Evolutionary conservation across 1,284 basidiomycete genomes (phyloP), one percentile per base, ranked within the genome.

Genomic region (Ganoderma resinaceum): DNA sequence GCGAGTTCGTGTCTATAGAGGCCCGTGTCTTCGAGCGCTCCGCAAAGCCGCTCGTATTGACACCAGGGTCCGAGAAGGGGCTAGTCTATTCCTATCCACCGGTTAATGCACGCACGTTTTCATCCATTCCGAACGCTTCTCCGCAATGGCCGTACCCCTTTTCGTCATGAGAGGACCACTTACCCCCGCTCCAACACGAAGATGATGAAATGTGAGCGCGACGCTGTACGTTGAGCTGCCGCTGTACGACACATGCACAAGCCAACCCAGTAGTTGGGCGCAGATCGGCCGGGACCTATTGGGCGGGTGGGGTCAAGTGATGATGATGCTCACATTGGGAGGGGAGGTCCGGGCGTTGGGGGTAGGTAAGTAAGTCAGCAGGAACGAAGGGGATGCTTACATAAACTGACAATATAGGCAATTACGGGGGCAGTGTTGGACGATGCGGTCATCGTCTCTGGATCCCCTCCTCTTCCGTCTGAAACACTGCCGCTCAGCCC

Each of bases 331-430:
- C 20, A 59, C 11, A 3, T 40, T 29, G 43, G 42, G 42, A 33
- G 33, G 62, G 59, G 40, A 42, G 59, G 58, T 59, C 35, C 43
- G 63, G 64, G 23, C 62, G 58, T 62, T 46, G 65, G 58, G 40
- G 49, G 12, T 57, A 67, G 65, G 71, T 68, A 53, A 63, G 68
- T 67, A 68, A n/a, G n/a, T n/a, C n/a, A n/a, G 68, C 40, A 52
- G 46, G 63, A 70, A 72, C 67, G 63, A 63, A 72, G 69, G 71
- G 40, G 61, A 63, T 35, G 70, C 72, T 73, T 65, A 73, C 60
- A 5, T 73, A 73, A 73, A 62, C 72, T 66, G 69, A 69, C 72
- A 64, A 66, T 62, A 55, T 38, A 37, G 53, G 53, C 49, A 52
- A 33, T 49, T 49, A 26, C 46, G 26, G 46, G 23, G 46, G 23